Evolutionary conservation across 768 basidiomycete genomes (phyloP).

Genomic region (Russula foetens): DNA sequence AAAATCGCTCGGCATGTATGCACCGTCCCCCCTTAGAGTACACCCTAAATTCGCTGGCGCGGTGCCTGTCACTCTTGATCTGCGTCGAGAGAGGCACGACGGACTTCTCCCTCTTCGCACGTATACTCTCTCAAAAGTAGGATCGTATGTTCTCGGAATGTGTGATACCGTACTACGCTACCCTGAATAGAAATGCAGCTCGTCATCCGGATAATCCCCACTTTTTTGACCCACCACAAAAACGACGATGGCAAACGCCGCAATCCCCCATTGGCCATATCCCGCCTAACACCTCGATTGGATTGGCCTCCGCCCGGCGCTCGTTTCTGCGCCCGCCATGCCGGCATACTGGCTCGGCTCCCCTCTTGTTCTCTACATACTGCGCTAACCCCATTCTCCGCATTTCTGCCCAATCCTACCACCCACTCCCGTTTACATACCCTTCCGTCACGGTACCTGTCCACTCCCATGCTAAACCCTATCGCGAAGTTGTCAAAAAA

Average conservation of each 20-base stretch:
- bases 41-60: too few species aligned
- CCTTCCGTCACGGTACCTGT: conserved; percentile 5
- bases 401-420: neutral
- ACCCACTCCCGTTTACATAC: conserved; percentile 2
- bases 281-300: neutral
- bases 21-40: too few species aligned
- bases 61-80: neutral
- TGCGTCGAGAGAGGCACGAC: neutral
- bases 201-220: conserved; percentile 11
- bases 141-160: too few species aligned
- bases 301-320: conserved; percentile 7
- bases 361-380: neutral
- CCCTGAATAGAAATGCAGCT: neutral
- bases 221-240: neutral
- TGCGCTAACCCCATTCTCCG: neutral
- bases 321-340: neutral
- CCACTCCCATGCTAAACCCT: conserved; percentile 11
- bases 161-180: too few species aligned
- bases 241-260: conserved; percentile 8
- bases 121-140: neutral
- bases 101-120: neutral
- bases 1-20: too few species aligned
- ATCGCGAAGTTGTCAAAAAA: neutral
- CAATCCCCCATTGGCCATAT: conserved; percentile 1
- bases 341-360: neutral